Evolutionary conservation across 1,284 basidiomycete genomes (phyloP).

Genomic region (Erythrobasidium hasegawianum): DNA sequence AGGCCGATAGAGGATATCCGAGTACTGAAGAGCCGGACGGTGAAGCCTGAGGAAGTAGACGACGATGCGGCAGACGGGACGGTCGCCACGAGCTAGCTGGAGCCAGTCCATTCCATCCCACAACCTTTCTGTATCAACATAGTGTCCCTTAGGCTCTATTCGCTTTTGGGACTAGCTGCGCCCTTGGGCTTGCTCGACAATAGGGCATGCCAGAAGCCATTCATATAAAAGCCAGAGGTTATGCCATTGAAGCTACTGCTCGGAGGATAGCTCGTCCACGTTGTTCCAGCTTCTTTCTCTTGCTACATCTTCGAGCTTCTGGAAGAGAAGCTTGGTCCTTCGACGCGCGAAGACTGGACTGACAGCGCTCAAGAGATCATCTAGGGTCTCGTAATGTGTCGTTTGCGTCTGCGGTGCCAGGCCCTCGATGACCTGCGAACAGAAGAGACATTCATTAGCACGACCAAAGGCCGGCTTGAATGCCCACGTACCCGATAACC

Average conservation of each 20-base stretch:
- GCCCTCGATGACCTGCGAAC: neutral
- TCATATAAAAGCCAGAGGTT: too few species aligned
- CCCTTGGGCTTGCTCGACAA: too few species aligned
- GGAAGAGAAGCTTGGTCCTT: constrained; percentile 27
- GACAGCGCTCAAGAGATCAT: constrained; percentile 18
- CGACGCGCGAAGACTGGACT: constrained; percentile 23
- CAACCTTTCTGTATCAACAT: too few species aligned
- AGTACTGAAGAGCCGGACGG: constrained; percentile 65
- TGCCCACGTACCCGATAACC: constrained; percentile 19
- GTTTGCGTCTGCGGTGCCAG: neutral
- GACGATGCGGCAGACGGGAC: constrained; percentile 4
- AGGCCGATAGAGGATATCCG: constrained; percentile 76
- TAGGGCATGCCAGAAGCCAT: too few species aligned
- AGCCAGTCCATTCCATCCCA: too few species aligned
- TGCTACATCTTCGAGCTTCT: constrained; percentile 34
- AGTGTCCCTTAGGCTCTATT: too few species aligned
- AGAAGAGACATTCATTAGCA: neutral
- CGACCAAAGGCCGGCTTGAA: neutral
- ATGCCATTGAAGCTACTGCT: too few species aligned
- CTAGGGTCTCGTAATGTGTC: constrained; percentile 27
- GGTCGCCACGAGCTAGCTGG: neutral
- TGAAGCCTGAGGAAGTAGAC: constrained; percentile 40
- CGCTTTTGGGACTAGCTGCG: too few species aligned
- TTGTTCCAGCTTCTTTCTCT: constrained; percentile 13
- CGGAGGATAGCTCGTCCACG: neutral